phyloP scores from a whole-genome alignment of 805 yeast genomes.

The Nakazawaea ishiwadae region DNA sequence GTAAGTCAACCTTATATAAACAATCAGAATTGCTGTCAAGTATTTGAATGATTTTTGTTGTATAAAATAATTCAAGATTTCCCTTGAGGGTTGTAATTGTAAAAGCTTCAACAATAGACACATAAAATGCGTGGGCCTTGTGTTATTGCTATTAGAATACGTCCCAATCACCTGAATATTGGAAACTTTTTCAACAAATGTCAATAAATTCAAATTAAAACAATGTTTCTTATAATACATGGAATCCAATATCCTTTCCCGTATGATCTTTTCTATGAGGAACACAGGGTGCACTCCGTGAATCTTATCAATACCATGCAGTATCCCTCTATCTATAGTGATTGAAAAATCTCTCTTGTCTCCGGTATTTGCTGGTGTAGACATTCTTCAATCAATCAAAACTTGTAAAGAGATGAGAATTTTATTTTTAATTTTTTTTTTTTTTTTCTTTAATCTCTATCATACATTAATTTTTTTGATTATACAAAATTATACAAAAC shows the following conservation, averaged over 20 bases:
- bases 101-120: slow-evolving; percentile 72
- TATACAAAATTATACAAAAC: too few relatives aligned
- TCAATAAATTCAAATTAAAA: slow-evolving; percentile 36
- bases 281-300: slow-evolving; percentile 45
- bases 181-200: slow-evolving; percentile 44
- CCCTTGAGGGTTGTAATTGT: slow-evolving; percentile 66
- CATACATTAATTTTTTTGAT: not conserved
- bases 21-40: slow-evolving; percentile 59
- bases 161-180: slow-evolving; percentile 46
- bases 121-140: slow-evolving; percentile 67
- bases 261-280: slow-evolving; percentile 52
- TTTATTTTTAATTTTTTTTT: too few relatives aligned
- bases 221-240: slow-evolving; percentile 56
- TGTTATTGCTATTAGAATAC: slow-evolving; percentile 29
- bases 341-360: slow-evolving; percentile 8
- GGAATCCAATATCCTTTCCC: slow-evolving; percentile 53
- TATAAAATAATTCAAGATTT: slow-evolving; percentile 49
- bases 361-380: not conserved
- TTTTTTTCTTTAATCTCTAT: not conserved
- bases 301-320: slow-evolving; percentile 20
- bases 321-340: slow-evolving; percentile 30
- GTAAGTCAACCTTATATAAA: slow-evolving; percentile 53
- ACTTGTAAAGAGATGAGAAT: not conserved
- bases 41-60: slow-evolving; percentile 73
- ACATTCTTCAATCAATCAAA: not conserved